Evolutionary conservation across 2,329 filamentous ascomycete genomes (phyloP).

Genomic region (Clathrospora elynae): DNA sequence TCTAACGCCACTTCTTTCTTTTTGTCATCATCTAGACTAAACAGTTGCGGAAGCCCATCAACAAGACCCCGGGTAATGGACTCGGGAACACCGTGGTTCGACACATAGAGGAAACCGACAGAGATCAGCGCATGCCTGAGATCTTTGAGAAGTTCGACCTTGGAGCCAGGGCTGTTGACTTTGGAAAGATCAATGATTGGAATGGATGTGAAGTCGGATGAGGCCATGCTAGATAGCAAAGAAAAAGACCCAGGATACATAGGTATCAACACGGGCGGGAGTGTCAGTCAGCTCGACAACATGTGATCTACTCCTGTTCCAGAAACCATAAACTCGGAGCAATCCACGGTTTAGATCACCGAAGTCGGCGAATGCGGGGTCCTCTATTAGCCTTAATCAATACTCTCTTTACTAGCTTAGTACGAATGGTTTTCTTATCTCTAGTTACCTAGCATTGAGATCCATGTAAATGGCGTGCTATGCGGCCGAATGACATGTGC

Average conservation of each 20-base stretch:
- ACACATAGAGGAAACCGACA: slow-evolving; percentile 14
- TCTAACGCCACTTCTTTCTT: slow-evolving; percentile 7
- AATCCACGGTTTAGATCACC: too few relatives aligned
- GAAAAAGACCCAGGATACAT: too few relatives aligned
- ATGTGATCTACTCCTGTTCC: too few relatives aligned
- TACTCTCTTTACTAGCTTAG: background rate
- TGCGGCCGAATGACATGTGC: background rate
- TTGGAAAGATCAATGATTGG: slow-evolving; percentile 58
- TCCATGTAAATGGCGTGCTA: slow-evolving; percentile 9
- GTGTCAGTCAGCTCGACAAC: background rate
- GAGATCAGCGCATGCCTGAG: slow-evolving; percentile 50
- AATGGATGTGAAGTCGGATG: slow-evolving; percentile 31
- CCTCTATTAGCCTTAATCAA: too few relatives aligned
- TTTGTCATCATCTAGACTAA: slow-evolving; percentile 34
- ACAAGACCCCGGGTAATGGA: slow-evolving; percentile 5
- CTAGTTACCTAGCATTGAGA: background rate
- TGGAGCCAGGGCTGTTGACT: slow-evolving; percentile 41
- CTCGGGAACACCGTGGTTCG: slow-evolving; percentile 9
- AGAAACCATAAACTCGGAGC: too few relatives aligned
- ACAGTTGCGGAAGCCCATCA: slow-evolving; percentile 52
- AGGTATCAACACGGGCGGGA: background rate
- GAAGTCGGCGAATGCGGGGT: too few relatives aligned
- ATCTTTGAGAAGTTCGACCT: slow-evolving; percentile 48
- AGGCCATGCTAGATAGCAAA: slow-evolving; percentile 9
- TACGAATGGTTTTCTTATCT: background rate